Conservation (phyloP, 169 alveolate species). For the Condylostoma magnum region DNA sequence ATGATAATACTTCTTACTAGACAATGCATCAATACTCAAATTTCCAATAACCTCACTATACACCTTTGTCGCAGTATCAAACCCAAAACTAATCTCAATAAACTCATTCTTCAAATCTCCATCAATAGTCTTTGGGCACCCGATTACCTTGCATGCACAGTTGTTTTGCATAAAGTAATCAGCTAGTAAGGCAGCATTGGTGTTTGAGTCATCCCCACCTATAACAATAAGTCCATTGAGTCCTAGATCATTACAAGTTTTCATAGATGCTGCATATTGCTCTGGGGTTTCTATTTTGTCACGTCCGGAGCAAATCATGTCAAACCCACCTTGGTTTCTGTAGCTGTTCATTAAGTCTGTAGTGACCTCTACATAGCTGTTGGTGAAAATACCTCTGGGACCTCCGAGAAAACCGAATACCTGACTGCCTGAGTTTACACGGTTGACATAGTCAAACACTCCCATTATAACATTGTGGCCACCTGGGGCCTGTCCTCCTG, state of each 20-base stretch:
- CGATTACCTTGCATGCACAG: slow-evolving; percentile 83
- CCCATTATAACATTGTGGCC: slow-evolving; percentile 99
- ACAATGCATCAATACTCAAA: slow-evolving; percentile 89
- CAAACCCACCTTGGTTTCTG: slow-evolving; percentile 97
- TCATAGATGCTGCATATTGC: slow-evolving; percentile 85
- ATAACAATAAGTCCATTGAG: slow-evolving; percentile 96
- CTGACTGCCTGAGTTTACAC: slow-evolving; percentile 86
- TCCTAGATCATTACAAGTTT: slow-evolving; percentile 84
- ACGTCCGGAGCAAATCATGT: slow-evolving; percentile 98
- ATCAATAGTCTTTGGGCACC: slow-evolving; percentile 99
- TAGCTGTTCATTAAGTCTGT: slow-evolving; percentile 91
- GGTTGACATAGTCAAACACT: slow-evolving; percentile 90
- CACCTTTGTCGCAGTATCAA: slow-evolving; percentile 97
- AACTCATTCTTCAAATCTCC: slow-evolving; percentile 96
- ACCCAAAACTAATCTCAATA: slow-evolving; percentile 97
- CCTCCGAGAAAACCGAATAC: slow-evolving; percentile 94
- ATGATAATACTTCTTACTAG: slow-evolving; percentile 92
- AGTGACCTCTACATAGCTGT: slow-evolving; percentile 89
- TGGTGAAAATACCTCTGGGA: slow-evolving; percentile 92
- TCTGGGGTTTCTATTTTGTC: slow-evolving; percentile 94
- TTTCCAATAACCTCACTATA: slow-evolving; percentile 95
- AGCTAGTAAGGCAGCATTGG: slow-evolving; percentile 97
- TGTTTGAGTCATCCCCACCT: slow-evolving; percentile 99
- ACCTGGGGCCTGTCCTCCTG: slow-evolving; percentile 99
- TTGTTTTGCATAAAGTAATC: slow-evolving; percentile 89